These are phyloP conservation scores for Apiospora aurea DNA, from an alignment of 2,329 filamentous ascomycete species.

Conservation along the genomic window DNA sequence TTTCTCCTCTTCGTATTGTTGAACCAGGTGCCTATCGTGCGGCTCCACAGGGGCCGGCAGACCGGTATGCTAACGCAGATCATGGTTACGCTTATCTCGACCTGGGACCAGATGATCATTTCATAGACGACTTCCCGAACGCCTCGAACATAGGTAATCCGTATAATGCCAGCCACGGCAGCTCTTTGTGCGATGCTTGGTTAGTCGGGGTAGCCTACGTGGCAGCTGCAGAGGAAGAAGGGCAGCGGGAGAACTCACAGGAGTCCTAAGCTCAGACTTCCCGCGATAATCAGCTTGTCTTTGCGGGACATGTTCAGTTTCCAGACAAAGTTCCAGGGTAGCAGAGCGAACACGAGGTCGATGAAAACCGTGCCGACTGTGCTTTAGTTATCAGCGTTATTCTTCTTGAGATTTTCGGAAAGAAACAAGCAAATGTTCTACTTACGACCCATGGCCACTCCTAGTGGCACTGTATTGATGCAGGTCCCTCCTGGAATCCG, in stretches of 20 bases:
- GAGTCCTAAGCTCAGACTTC: not conserved
- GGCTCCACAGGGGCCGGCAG: slow-evolving; percentile 1
- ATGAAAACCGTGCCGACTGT: not conserved
- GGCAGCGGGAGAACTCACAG: not conserved
- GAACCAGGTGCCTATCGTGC: not conserved
- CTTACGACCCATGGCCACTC: slow-evolving; percentile 18
- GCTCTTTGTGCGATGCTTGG: not conserved
- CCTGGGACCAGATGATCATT: slow-evolving; percentile 5
- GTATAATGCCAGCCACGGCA: slow-evolving; percentile 1
- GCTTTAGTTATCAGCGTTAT: not conserved
- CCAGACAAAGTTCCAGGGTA: slow-evolving; percentile 15
- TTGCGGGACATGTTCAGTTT: slow-evolving; percentile 13
- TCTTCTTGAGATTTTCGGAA: not conserved
- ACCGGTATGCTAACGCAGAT: not conserved
- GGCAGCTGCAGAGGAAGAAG: too few species aligned
- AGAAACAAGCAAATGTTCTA: not conserved
- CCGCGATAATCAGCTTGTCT: slow-evolving; percentile 7
- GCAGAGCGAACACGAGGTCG: not conserved
- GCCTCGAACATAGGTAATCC: not conserved
- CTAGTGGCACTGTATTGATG: not conserved
- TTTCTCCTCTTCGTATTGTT: not conserved
- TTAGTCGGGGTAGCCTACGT: not conserved
- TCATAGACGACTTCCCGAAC: slow-evolving; percentile 1
- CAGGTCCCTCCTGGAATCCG: not conserved
- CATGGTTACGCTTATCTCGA: not conserved